These are phyloP conservation scores for Dichomitus squalens DNA, from an alignment of 1,284 basidiomycete genomes.

Conservation along the genomic window DNA sequence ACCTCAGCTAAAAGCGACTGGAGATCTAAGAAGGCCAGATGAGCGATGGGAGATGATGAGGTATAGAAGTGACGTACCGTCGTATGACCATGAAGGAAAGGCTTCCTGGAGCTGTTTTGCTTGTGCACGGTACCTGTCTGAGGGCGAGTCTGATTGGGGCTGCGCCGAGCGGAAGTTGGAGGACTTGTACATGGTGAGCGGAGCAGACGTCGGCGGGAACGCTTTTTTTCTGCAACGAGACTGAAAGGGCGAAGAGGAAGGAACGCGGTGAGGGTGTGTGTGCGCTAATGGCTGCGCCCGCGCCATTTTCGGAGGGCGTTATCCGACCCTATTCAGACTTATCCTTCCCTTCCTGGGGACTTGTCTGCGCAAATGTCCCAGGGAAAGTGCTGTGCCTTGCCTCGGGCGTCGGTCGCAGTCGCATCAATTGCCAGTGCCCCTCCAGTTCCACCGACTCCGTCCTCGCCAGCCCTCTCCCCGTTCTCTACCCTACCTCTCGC, in stretches of 20 bases:
- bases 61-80: constrained; percentile 51
- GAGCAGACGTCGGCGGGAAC: constrained; percentile 23
- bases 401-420: neutral
- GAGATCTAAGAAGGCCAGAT: constrained; percentile 55
- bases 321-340: constrained; percentile 7
- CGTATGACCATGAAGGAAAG: constrained; percentile 78
- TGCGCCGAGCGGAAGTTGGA: constrained; percentile 36
- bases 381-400: neutral
- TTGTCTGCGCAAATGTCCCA: neutral
- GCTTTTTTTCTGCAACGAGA: constrained; percentile 26
- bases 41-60: constrained; percentile 27
- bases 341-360: neutral
- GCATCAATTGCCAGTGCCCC: neutral
- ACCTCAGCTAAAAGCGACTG: constrained; percentile 75
- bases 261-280: constrained; percentile 22
- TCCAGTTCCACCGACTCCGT: neutral
- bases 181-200: constrained; percentile 38
- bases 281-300: constrained; percentile 16
- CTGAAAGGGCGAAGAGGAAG: constrained; percentile 14
- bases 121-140: constrained; percentile 51
- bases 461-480: neutral
- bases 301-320: constrained; percentile 1
- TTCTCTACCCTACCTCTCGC: neutral
- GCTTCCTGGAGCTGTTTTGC: constrained; percentile 72
- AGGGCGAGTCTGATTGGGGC: constrained; percentile 26